A percentile compares a stretch with the other conserved stretches of the same genome.
These are phyloP conservation scores for Babesia ovis DNA, from an alignment of 169 alveolate genomes.

Conservation along the genomic window DNA sequence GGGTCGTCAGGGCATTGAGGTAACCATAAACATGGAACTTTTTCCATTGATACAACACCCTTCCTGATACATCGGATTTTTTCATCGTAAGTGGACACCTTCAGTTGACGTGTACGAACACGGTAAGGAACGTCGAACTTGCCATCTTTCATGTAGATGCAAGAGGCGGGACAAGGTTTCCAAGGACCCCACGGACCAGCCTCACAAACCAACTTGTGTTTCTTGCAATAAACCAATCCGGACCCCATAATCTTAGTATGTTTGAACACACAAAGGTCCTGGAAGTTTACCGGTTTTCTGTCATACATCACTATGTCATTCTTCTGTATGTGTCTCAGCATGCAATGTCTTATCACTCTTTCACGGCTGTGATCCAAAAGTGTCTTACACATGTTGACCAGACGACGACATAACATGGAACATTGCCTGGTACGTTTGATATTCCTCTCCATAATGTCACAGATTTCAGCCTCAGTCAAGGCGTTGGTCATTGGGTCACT, in stretches of 20 bases:
- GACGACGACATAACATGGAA: neutral
- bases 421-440: neutral
- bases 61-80: neutral
- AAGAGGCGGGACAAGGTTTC: conserved; percentile 20
- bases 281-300: neutral
- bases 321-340: neutral
- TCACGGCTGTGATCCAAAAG: conserved; percentile 6
- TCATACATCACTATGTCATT: conserved; percentile 7
- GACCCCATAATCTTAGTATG: conserved; percentile 28
- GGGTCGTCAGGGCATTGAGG: conserved; percentile 48
- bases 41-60: neutral
- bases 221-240: conserved; percentile 63
- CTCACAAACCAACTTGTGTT: conserved; percentile 5
- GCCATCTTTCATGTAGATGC: conserved; percentile 3
- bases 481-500: neutral
- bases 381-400: conserved; percentile 23
- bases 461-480: neutral
- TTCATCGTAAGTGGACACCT: neutral
- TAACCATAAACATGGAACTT: conserved; percentile 38
- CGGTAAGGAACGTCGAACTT: conserved; percentile 3
- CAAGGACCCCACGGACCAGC: conserved; percentile 30
- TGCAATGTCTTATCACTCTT: conserved; percentile 13
- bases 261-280: neutral
- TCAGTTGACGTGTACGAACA: neutral
- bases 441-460: neutral